Evolutionary conservation across 768 basidiomycete genomes (phyloP), one percentile per base, ranked within the genome.

Genomic region (Boletus tomentosulus): DNA sequence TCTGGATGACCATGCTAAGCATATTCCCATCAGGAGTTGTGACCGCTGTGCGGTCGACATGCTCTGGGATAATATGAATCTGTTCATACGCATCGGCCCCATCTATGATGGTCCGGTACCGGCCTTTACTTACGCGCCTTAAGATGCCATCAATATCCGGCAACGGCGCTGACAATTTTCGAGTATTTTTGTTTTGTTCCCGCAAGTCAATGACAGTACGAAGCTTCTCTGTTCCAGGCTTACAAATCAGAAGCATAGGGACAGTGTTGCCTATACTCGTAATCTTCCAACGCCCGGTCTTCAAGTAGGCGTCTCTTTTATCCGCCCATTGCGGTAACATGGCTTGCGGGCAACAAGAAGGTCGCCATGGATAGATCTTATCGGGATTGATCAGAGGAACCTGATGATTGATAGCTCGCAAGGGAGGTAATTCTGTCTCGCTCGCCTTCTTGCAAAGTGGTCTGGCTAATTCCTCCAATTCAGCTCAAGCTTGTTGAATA

Each of bases 11-110:
- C 0, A 27, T 52, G 24, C 75, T 76, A 1, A 73, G 31, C 53
- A 72, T 74, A 0, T 72, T 75, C 0, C 78, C 76, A 33, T 64
- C 61, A 0, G 68, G 62, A 0, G 73, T 79, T 0, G 73, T 62
- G 1, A 80, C 75, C 0, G 72, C 68, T 0, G 69, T 72, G 0
- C 72, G 68, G 0, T 54, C 42, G 0, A 66, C 55, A 11, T 65
- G 54, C 3, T 63, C 62, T 0, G 41, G 43, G n/a, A n/a, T n/a
- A 0, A 68, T 51, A 0, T 44, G n/a, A 0, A 68, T 61, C 11
- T 68, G 59, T 35, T 68, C 60, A 24, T 61, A 68, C 0, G 61
- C 62, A 5, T 62, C 48, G 15, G 57, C 53, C 0, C 63, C 51
- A 45, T 67, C 61, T 1, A 67, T 52, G 0, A 56, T 48, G 0